Percentiles rank a stretch among this genome's conserved stretches.
Conservation (phyloP, 1,284 basidiomycete genomes). For the Tranzscheliella williamsii region DNA sequence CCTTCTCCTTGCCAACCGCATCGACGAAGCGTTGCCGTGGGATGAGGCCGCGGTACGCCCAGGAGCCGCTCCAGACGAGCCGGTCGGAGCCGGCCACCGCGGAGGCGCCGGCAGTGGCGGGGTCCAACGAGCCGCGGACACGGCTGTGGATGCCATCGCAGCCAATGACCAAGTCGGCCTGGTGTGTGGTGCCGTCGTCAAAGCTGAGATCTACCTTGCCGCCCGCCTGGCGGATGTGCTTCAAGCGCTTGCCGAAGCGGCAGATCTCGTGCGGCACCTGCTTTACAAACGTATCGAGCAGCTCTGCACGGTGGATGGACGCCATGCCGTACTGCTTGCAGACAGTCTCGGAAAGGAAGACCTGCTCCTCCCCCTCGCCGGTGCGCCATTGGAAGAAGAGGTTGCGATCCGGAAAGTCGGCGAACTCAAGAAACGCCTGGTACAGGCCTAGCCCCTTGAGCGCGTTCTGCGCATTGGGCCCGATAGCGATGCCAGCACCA, state of each 20-base stretch:
- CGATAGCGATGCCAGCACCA: slow-evolving; percentile 34
- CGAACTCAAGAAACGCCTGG: slow-evolving; percentile 24
- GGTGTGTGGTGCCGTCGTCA: slow-evolving; percentile 22
- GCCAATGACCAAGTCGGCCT: slow-evolving; percentile 54
- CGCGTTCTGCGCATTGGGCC: slow-evolving; percentile 18
- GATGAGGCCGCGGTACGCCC: slow-evolving; percentile 50
- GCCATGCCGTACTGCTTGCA: slow-evolving; percentile 38
- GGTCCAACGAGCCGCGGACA: slow-evolving; percentile 41
- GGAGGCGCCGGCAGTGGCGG: slow-evolving; percentile 9
- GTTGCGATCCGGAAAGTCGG: slow-evolving; percentile 27
- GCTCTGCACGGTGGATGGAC: slow-evolving; percentile 36
- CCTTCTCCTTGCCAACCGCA: slow-evolving; percentile 32
- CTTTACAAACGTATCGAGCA: slow-evolving; percentile 32
- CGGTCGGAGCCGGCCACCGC: slow-evolving; percentile 17
- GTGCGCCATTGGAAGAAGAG: slow-evolving; percentile 44
- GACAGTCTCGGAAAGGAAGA: slow-evolving; percentile 22
- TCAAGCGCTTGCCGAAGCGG: slow-evolving; percentile 31
- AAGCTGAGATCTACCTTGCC: slow-evolving; percentile 15
- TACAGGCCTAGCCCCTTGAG: slow-evolving; percentile 21
- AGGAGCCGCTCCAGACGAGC: slow-evolving; percentile 50
- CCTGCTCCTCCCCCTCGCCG: slow-evolving; percentile 18
- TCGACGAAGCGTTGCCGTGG: slow-evolving; percentile 38
- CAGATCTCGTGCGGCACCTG: slow-evolving; percentile 17
- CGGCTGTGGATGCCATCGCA: slow-evolving; percentile 57
- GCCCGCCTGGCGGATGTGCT: slow-evolving; percentile 8